These are phyloP conservation scores for Zygnema circumcarinatum DNA, from an alignment of 139 green algal species.

Conservation along the genomic window DNA sequence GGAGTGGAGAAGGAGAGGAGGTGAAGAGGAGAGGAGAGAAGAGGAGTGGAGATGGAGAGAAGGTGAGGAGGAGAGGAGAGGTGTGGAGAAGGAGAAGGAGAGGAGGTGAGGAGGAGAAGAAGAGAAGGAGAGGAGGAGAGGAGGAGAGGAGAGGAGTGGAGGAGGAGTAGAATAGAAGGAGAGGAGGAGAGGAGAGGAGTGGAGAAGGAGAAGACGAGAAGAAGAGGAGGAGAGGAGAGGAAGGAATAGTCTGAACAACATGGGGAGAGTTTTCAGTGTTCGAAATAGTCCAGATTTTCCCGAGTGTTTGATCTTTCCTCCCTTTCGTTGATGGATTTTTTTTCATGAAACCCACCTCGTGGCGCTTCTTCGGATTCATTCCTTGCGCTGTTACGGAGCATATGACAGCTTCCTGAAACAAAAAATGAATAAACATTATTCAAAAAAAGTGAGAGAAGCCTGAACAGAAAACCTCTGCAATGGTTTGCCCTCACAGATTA, in stretches of 20 bases:
- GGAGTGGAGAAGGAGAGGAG: background rate
- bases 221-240: too few species aligned
- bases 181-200: slow-evolving; percentile 2
- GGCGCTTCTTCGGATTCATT: slow-evolving; percentile 44
- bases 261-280: too few species aligned
- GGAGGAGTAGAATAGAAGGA: background rate
- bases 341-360: too few species aligned
- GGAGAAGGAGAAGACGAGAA: background rate
- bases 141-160: background rate
- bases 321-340: too few species aligned
- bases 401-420: background rate
- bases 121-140: background rate
- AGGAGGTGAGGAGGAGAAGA: background rate
- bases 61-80: background rate
- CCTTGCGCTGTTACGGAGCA: slow-evolving; percentile 18
- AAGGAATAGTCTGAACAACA: too few species aligned
- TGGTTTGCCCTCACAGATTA: background rate
- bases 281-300: too few species aligned
- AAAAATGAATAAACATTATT: background rate
- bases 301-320: too few species aligned
- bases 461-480: background rate
- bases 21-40: background rate
- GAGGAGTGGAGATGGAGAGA: background rate
- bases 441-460: background rate
- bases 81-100: background rate